Evolutionary conservation across 306 rosid genomes (phyloP).

Genomic region (Oxytropis ochrocephala): DNA sequence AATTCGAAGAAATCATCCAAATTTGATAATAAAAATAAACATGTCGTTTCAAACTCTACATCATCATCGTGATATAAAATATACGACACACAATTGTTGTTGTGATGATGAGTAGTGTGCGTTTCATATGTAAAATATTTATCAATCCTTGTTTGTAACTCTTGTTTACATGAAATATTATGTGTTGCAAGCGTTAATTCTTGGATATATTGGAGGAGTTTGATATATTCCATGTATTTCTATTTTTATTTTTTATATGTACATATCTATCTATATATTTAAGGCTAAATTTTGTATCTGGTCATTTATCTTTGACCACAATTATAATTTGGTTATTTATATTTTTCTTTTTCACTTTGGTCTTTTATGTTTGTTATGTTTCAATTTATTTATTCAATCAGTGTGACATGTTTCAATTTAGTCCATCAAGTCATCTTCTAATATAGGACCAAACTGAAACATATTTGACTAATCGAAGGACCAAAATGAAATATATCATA

Average conservation of each 20-base stretch:
- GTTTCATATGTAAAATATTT: neutral
- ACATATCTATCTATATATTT: too few species aligned
- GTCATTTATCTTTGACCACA: too few species aligned
- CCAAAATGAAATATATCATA: too few species aligned
- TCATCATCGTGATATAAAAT: neutral
- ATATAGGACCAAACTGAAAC: too few species aligned
- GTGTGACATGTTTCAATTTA: too few species aligned
- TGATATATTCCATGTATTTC: neutral
- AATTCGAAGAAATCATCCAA: slow-evolving; percentile 57
- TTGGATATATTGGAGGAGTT: neutral
- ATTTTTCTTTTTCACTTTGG: too few species aligned
- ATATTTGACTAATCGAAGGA: too few species aligned
- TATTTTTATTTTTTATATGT: neutral
- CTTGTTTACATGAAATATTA: neutral
- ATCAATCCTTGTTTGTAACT: slow-evolving; percentile 2
- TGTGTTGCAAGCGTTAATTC: neutral
- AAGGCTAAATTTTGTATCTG: too few species aligned
- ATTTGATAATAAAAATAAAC: slow-evolving; percentile 27
- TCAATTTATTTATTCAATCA: too few species aligned
- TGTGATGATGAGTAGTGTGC: slow-evolving; percentile 23
- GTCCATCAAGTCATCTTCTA: too few species aligned
- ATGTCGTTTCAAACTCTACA: neutral
- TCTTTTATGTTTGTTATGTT: too few species aligned
- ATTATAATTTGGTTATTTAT: too few species aligned
- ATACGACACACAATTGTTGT: neutral